These are phyloP conservation scores for Geotrichum macrosporum DNA, from an alignment of 1,139 yeast species.

Conservation along the genomic window DNA sequence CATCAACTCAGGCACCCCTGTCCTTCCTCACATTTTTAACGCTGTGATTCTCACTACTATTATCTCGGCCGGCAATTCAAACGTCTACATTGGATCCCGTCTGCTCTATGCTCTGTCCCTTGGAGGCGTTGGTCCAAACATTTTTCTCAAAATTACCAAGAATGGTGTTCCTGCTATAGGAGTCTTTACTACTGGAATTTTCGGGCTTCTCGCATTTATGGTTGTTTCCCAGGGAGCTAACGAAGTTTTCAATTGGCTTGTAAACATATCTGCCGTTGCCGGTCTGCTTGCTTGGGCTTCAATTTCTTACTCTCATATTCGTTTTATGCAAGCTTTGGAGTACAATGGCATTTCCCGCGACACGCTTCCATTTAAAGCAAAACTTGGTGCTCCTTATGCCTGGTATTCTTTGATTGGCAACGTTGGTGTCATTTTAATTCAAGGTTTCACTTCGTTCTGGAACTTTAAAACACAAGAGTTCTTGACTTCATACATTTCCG, in stretches of 20 bases:
- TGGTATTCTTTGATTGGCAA: conserved; percentile 41
- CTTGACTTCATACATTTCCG: conserved; percentile 61
- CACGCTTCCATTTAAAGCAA: conserved; percentile 44
- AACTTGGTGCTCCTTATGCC: conserved; percentile 29
- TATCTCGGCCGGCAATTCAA: conserved; percentile 51
- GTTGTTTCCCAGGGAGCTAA: conserved; percentile 50
- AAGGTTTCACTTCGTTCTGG: conserved; percentile 64
- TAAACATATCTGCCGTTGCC: conserved; percentile 61
- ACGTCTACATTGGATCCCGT: conserved; percentile 49
- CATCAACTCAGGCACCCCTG: conserved; percentile 19
- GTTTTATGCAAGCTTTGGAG: conserved; percentile 57
- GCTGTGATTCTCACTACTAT: conserved; percentile 51
- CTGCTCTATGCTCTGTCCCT: conserved; percentile 46
- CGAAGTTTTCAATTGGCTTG: conserved; percentile 58
- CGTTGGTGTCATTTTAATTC: conserved; percentile 44
- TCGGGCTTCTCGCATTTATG: conserved; percentile 64
- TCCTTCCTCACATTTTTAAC: conserved; percentile 37
- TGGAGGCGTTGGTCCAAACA: conserved; percentile 49
- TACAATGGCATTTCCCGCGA: conserved; percentile 39
- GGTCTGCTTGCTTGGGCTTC: conserved; percentile 53
- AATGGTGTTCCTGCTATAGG: conserved; percentile 49
- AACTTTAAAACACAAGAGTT: conserved; percentile 58
- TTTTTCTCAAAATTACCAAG: conserved; percentile 45
- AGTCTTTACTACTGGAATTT: conserved; percentile 39
- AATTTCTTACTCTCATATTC: conserved; percentile 48